A percentile compares a stretch with the other conserved stretches of the same genome.
Evolutionary conservation across 495 filamentous ascomycete genomes (phyloP).

Genomic region (Friedmanniomyces endolithicus): DNA sequence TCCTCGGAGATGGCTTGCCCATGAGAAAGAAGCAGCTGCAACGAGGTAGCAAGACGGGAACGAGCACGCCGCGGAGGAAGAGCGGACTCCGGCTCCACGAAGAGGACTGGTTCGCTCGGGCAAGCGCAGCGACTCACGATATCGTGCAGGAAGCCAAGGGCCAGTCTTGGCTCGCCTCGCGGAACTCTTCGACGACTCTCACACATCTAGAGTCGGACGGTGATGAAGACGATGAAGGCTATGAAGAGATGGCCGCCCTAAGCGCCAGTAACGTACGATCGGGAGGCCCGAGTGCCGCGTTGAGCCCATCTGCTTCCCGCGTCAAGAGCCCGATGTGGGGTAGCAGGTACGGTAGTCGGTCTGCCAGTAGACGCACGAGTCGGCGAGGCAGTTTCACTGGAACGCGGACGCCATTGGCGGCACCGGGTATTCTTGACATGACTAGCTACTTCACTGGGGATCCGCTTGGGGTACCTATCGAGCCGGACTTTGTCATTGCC

Average conservation of each 20-base stretch:
- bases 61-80: conserved; percentile 7
- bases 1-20: not conserved
- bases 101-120: conserved; percentile 31
- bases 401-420: conserved; percentile 20
- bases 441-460: conserved; percentile 9
- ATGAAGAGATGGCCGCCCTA: conserved; percentile 15
- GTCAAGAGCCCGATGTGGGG: conserved; percentile 17
- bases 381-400: conserved; percentile 20
- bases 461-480: conserved; percentile 14
- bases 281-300: conserved; percentile 7
- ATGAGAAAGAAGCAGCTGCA: conserved; percentile 3
- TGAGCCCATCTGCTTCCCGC: not conserved
- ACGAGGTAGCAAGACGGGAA: conserved; percentile 11
- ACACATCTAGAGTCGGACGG: conserved; percentile 17
- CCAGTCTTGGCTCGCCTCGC: conserved; percentile 30
- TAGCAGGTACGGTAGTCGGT: conserved; percentile 23
- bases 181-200: conserved; percentile 26
- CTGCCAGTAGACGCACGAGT: conserved; percentile 24
- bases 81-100: not conserved
- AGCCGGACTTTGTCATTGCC: conserved; percentile 49
- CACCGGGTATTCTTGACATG: not conserved
- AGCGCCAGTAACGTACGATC: conserved; percentile 1
- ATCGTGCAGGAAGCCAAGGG: conserved; percentile 30
- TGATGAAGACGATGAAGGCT: conserved; percentile 19
- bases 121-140: conserved; percentile 26